These are phyloP conservation scores for Hibiscus tridactylites DNA, from an alignment of 345 rosid genomes.

Conservation along the genomic window DNA sequence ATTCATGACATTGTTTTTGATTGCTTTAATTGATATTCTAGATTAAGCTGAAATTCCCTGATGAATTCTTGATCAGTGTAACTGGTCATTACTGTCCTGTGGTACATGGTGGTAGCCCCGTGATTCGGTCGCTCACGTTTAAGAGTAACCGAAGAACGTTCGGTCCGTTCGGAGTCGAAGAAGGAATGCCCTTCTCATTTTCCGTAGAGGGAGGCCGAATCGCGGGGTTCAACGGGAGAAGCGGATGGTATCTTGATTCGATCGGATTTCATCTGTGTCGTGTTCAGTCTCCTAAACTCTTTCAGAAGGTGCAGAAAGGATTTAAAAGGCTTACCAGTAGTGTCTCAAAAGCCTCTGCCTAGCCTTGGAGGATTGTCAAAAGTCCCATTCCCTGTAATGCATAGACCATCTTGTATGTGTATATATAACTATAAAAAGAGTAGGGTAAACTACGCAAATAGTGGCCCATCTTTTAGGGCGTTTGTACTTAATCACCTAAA, in stretches of 20 bases:
- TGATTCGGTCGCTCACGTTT: slow-evolving; percentile 63
- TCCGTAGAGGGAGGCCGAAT: slow-evolving; percentile 45
- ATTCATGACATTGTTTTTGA: background rate
- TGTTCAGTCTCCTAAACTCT: slow-evolving; percentile 34
- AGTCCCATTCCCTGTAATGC: background rate
- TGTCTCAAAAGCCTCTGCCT: background rate
- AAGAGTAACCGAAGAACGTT: slow-evolving; percentile 54
- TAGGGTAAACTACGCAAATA: too few species aligned
- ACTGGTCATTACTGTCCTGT: slow-evolving; percentile 56
- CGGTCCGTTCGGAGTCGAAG: slow-evolving; percentile 70
- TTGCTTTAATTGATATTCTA: slow-evolving; percentile 11
- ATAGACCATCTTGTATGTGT: too few species aligned
- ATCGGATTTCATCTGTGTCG: slow-evolving; percentile 50
- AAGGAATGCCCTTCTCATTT: slow-evolving; percentile 65
- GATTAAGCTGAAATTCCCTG: slow-evolving; percentile 71
- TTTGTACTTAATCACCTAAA: too few species aligned
- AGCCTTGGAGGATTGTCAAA: too few species aligned
- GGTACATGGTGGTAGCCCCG: slow-evolving; percentile 48
- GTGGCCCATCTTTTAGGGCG: too few species aligned
- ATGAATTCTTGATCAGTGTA: slow-evolving; percentile 49
- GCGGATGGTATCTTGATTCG: slow-evolving; percentile 73
- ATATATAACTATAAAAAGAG: too few species aligned
- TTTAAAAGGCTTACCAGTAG: slow-evolving; percentile 45
- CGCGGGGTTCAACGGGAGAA: slow-evolving; percentile 61
- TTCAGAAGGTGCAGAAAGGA: slow-evolving; percentile 39